Evolutionary conservation across 139 green algal species (phyloP).

Genomic region (Tetratostichococcus sp.): DNA sequence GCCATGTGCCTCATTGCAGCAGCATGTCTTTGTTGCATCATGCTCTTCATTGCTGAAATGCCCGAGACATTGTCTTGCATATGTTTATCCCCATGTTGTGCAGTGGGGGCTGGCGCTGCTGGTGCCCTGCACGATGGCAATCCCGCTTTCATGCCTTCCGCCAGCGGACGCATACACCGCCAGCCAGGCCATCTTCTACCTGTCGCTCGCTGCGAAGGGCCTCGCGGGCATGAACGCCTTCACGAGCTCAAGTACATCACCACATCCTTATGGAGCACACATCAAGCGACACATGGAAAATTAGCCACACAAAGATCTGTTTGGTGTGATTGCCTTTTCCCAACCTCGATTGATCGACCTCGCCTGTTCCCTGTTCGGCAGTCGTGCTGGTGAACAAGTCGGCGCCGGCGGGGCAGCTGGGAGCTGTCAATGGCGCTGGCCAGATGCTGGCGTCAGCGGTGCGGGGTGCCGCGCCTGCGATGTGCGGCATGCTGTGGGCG

Average conservation of each 20-base stretch:
- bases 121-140: conserved; percentile 21
- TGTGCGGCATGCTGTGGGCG: conserved; percentile 58
- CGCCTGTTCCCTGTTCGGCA: conserved; percentile 51
- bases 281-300: too few species aligned
- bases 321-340: too few species aligned
- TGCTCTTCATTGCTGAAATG: too few species aligned
- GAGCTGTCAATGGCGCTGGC: conserved; percentile 62
- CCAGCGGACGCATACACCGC: background rate
- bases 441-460: conserved; percentile 58
- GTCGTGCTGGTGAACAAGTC: conserved; percentile 45
- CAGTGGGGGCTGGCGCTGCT: conserved; percentile 29
- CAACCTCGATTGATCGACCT: too few species aligned
- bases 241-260: background rate
- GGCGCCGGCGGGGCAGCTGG: conserved; percentile 32
- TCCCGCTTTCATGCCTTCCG: conserved; percentile 35
- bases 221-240: conserved; percentile 16
- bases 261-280: too few species aligned
- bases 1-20: too few species aligned
- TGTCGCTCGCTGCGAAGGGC: background rate
- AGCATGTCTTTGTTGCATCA: too few species aligned
- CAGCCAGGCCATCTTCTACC: background rate
- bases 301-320: too few species aligned
- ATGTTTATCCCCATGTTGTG: too few species aligned
- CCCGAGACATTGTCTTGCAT: too few species aligned
- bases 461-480: conserved; percentile 46